Base-by-base conservation (phyloP, 2,329 filamentous ascomycete species). In the Neurospora sp. region DNA sequence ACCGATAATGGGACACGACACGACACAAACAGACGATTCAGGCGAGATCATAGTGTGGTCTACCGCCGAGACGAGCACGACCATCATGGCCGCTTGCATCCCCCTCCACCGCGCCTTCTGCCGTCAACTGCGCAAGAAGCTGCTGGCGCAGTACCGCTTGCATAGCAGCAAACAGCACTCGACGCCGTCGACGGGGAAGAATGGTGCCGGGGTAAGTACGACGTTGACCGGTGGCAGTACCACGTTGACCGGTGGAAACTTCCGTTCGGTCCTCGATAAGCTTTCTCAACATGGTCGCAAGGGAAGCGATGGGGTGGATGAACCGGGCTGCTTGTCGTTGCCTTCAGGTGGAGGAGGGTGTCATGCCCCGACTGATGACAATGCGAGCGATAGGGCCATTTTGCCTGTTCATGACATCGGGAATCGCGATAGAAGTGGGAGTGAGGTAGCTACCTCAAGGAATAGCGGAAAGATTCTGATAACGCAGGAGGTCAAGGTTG, bases 61-160 rank as follows among this genome's bases (percentile, higher is more conserved):
- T 1, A 67, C 71, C 5, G 73, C 74, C n/a, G 74, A 74, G 66
- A 70, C 72, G 8, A 69, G 62, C 8, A 71, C 72, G 2, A 75
- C 74, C 33, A 74, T 74, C 43, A 73, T 74, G 66, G 73, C 74
- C 17, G 68, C 71, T 15, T 75, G 72, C 67, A 75, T 75, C 19
- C 74, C 74, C 28, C 70, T 74, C 6, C 43, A 72, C 40, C 67
- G 72, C 10, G 70, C 69, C 6, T 40, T 73, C 4, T 69, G 71
- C 62, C 66, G 68, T 8, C 66, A 69, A 43, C 66, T 73, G 8
- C 43, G 37, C 11, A 41, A 70, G 6, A 36, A 70, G 36, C n/a
- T 38, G 40, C 46, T 52, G 43, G 19, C 43, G 8, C 43, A 52
- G 43, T 52, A 52, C n/a, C 19, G 43, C 2, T 19, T n/a, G 43